phyloP scores from a whole-genome alignment of 2,329 filamentous ascomycete species.

The Calonectria multiphialidica region DNA sequence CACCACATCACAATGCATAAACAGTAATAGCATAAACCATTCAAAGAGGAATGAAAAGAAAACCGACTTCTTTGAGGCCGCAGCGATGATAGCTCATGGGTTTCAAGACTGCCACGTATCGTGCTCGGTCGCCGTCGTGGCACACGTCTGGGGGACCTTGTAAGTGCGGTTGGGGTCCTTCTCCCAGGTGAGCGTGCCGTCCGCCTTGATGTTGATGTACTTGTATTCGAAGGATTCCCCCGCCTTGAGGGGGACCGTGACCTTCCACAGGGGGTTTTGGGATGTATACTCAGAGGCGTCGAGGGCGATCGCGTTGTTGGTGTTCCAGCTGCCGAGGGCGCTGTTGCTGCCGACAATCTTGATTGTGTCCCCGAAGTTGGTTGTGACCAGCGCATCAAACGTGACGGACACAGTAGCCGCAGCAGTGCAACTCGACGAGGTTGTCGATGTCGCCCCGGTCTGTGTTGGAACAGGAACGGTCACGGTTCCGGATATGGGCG shows the following conservation, averaged over 20 bases:
- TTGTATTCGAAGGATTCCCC: conserved; percentile 75
- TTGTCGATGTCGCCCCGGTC: conserved; percentile 39
- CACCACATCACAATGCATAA: not conserved
- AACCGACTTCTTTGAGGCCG: too few relatives aligned
- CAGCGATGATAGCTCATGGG: too few relatives aligned
- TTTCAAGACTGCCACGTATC: conserved; percentile 48
- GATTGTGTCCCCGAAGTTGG: conserved; percentile 72
- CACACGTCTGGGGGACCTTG: conserved; percentile 48
- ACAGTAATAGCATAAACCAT: not conserved
- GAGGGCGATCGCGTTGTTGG: conserved; percentile 65
- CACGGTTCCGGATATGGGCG: conserved; percentile 51
- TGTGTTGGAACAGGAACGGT: conserved; percentile 46
- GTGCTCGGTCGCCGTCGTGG: conserved; percentile 40
- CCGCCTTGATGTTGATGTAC: conserved; percentile 70
- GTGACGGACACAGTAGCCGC: conserved; percentile 67
- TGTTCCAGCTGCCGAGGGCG: conserved; percentile 74
- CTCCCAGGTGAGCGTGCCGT: conserved; percentile 74
- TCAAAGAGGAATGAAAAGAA: not conserved
- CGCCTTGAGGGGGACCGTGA: conserved; percentile 64
- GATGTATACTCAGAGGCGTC: conserved; percentile 70
- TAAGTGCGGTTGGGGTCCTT: conserved; percentile 64
- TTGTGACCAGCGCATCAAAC: conserved; percentile 71
- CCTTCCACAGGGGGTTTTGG: conserved; percentile 72
- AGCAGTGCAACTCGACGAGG: conserved; percentile 51
- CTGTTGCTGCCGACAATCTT: conserved; percentile 72